Percentiles rank a stretch among this genome's conserved stretches.
These are phyloP conservation scores for Colletotrichum sp. DNA, from an alignment of 2,329 filamentous ascomycete species.

Conservation along the genomic window DNA sequence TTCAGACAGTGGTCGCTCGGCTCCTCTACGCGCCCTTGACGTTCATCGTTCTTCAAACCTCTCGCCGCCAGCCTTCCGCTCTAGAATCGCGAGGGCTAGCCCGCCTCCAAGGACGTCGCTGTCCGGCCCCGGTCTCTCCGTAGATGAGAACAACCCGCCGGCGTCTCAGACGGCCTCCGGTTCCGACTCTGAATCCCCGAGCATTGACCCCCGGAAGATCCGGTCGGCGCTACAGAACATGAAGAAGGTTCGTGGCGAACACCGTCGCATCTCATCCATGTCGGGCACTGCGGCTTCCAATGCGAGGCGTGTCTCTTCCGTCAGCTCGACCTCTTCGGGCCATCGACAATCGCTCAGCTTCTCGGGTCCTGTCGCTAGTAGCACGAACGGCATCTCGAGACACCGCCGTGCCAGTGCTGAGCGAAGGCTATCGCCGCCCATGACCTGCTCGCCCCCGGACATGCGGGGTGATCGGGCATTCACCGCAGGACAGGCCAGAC, in stretches of 20 bases:
- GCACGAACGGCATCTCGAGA: conserved; percentile 61
- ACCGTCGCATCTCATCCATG: conserved; percentile 47
- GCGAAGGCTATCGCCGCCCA: conserved; percentile 57
- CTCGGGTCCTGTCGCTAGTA: conserved; percentile 50
- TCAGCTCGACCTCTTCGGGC: conserved; percentile 23
- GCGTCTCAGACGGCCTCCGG: conserved; percentile 43
- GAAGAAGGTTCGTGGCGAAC: conserved; percentile 47
- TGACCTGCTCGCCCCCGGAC: conserved; percentile 56
- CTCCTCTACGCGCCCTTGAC: conserved; percentile 57
- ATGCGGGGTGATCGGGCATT: conserved; percentile 41
- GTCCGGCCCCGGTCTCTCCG: conserved; percentile 31
- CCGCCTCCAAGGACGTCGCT: conserved; percentile 37
- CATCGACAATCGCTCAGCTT: conserved; percentile 36
- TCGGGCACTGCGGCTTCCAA: conserved; percentile 38
- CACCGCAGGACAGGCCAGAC: conserved; percentile 60
- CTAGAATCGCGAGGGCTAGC: conserved; percentile 32
- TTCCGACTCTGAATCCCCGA: conserved; percentile 56
- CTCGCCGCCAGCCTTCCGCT: conserved; percentile 45
- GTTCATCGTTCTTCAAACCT: conserved; percentile 55
- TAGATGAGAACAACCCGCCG: conserved; percentile 59
- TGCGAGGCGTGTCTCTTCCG: conserved; percentile 51
- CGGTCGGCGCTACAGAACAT: conserved; percentile 59
- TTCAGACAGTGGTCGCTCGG: conserved; percentile 49
- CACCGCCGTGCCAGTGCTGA: conserved; percentile 56
- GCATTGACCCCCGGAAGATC: conserved; percentile 59